Conservation (phyloP, 495 filamentous ascomycete species). For the Aspergillus indologenus region DNA sequence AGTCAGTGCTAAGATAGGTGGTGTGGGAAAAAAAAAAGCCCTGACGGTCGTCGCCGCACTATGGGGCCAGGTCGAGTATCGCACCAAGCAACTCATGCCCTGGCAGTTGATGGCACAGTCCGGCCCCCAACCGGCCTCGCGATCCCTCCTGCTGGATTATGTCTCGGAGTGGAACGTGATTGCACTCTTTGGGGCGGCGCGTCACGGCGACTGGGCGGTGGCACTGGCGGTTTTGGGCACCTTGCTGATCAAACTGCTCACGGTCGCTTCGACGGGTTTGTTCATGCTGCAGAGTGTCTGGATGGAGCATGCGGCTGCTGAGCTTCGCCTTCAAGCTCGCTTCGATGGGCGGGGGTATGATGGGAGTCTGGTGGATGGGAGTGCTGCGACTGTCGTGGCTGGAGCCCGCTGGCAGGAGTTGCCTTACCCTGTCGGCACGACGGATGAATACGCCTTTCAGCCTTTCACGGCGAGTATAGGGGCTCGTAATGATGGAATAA, state of each 20-base stretch:
- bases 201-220: slow-evolving; percentile 4
- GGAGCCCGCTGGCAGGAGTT: neutral
- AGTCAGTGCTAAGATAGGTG: neutral
- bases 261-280: slow-evolving; percentile 18
- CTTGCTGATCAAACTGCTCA: slow-evolving; percentile 10
- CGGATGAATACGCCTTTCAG: slow-evolving; percentile 12
- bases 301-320: neutral
- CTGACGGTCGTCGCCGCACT: slow-evolving; percentile 10
- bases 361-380: neutral
- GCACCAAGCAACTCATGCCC: slow-evolving; percentile 12
- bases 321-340: neutral
- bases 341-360: slow-evolving; percentile 3
- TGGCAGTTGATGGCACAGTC: slow-evolving; percentile 12
- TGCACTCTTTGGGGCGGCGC: slow-evolving; percentile 7
- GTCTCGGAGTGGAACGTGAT: slow-evolving; percentile 14
- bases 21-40: too few relatives aligned
- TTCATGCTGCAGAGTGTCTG: slow-evolving; percentile 9
- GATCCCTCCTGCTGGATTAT: slow-evolving; percentile 19
- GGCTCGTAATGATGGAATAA: neutral
- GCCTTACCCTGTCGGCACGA: slow-evolving; percentile 9
- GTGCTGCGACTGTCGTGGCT: slow-evolving; percentile 1
- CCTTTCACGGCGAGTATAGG: neutral
- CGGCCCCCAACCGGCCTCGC: slow-evolving; percentile 5
- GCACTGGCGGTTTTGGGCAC: slow-evolving; percentile 11
- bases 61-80: slow-evolving; percentile 16